Base-by-base conservation (phyloP, 2,329 filamentous ascomycete genomes). In the Alternaria viburni region DNA sequence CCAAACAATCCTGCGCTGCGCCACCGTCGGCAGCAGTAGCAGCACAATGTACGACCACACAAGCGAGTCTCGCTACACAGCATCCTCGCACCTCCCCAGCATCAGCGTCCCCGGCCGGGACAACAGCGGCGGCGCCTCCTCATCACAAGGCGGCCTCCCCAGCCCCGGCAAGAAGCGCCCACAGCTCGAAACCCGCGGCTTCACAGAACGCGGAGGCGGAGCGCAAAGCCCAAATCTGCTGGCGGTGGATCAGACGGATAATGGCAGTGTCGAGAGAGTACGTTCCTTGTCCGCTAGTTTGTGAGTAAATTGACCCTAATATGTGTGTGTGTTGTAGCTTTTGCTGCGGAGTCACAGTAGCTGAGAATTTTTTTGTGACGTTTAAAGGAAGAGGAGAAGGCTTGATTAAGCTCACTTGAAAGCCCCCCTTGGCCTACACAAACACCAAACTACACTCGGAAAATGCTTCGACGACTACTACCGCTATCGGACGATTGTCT, bases 1-100 rank as follows among this genome's bases (percentile, higher is more conserved):
- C 75, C 95, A 98, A 83, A 97, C 94, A 1, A 98, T 99, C 64
- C 87, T 98, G 68, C 97, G 97, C 80, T 98, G 95, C 78, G 95
- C 93, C 12, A 97, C 96, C 5, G 89, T 98, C 32, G 93, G 95
- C 61, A 91, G 93, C 56, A 90, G 90, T 30, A 93, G 95, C 61
- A 91, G 93, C 56, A 90, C 91, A 54, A 85, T 96, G 57, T 86
- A 95, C 56, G 92, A 96, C 78, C 91, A 93, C 81, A 55, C 57
- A 8, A 60, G 28, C n/a, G 57, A 63, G 17, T 57, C 56, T 28
- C 61, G 61, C 26, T 60, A 63, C 41, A 57, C 50, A 44, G 57
- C 58, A 11, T 57, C 65, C 19, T 62, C 60, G 32, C 60, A 62
- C 25, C 50, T 62, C 9, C 60, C 60, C 43, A 59, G 45, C 11